A percentile compares a stretch with the other conserved stretches of the same genome.
Conservation (phyloP, 148 eudicot species). For the Agrostemma githago region DNA sequence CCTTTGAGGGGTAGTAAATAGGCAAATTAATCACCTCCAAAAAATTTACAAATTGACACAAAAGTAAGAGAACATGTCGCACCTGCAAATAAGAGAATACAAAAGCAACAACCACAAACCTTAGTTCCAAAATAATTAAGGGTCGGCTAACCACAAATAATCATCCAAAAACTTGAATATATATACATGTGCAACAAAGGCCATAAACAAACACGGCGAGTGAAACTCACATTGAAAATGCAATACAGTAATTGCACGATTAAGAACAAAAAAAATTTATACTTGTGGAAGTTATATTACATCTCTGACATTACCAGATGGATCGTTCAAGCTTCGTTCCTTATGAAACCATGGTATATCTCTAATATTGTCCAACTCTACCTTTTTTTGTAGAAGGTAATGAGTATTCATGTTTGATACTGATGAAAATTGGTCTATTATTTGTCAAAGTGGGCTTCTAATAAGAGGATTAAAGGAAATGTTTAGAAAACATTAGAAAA, state of each 20-base stretch:
- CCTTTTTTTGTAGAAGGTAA: too few species aligned
- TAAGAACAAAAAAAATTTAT: background rate
- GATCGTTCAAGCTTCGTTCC: background rate
- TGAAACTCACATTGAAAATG: background rate
- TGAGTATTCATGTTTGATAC: too few species aligned
- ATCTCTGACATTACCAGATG: background rate
- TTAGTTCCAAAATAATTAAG: background rate
- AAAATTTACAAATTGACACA: constrained; percentile 86
- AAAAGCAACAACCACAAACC: background rate
- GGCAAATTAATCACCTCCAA: constrained; percentile 75
- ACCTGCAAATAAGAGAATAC: constrained; percentile 44
- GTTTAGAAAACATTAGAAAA: too few species aligned
- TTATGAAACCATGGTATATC: background rate
- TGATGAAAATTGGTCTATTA: too few species aligned
- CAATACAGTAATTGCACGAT: background rate
- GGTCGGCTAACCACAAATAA: background rate
- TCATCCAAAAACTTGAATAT: background rate
- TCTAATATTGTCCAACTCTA: too few species aligned
- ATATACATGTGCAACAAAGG: background rate
- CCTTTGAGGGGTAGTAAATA: constrained; percentile 78
- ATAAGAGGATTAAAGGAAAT: too few species aligned
- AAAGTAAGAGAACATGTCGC: constrained; percentile 74
- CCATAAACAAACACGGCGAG: background rate
- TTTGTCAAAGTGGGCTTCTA: too few species aligned
- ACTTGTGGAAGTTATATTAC: background rate